phyloP scores from a whole-genome alignment of 208 protist genomes.

The Trypanosoma congolense region DNA sequence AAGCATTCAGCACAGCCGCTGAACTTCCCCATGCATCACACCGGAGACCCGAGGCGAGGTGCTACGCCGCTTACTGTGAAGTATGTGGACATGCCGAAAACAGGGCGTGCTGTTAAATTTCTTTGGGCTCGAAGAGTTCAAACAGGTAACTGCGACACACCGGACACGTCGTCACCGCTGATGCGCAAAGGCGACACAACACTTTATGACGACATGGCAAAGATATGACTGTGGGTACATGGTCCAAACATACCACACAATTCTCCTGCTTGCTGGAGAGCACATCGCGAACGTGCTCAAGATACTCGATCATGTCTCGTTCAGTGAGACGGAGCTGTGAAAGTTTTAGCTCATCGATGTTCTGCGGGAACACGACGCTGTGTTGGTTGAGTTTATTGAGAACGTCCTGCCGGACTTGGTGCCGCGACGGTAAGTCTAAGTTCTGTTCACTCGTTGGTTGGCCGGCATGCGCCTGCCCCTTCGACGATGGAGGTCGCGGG shows the following conservation, averaged over 20 bases:
- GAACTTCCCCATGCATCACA: no score
- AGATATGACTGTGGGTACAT: constrained; percentile 73
- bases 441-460: constrained; percentile 17
- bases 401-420: constrained; percentile 56
- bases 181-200: constrained; percentile 68
- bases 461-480: neutral
- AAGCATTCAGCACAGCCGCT: no score
- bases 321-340: constrained; percentile 64
- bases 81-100: no score
- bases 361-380: constrained; percentile 54
- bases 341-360: constrained; percentile 50
- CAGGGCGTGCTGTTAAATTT: constrained; percentile 24
- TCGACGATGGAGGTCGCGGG: constrained; percentile 4
- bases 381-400: constrained; percentile 57
- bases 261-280: constrained; percentile 67
- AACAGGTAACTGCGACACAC: constrained; percentile 64
- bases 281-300: constrained; percentile 69
- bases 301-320: constrained; percentile 82
- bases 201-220: constrained; percentile 84
- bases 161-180: constrained; percentile 45
- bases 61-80: no score
- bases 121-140: constrained; percentile 83
- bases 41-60: no score
- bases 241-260: constrained; percentile 82
- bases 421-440: constrained; percentile 45